Percentiles rank a stretch among this genome's conserved stretches.
Conservation (phyloP, 163 green algal species). For the Volvox carteri region DNA sequence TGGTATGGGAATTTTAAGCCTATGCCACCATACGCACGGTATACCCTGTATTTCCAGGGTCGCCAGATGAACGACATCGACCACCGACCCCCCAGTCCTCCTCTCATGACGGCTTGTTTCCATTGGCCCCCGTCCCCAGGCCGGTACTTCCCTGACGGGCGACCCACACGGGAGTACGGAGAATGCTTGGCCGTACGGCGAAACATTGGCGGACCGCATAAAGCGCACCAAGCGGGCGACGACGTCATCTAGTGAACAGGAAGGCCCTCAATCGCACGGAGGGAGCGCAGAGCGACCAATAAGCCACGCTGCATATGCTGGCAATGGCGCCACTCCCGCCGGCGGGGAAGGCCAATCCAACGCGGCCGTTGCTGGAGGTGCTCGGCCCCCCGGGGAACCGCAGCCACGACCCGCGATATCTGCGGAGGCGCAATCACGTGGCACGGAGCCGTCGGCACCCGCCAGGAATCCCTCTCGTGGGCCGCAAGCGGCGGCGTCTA, state of each 20-base stretch:
- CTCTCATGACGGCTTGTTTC: too few relatives aligned
- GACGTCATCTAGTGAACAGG: conserved; percentile 42
- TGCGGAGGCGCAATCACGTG: conserved; percentile 41
- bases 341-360: neutral
- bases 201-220: conserved; percentile 49
- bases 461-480: neutral
- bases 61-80: too few relatives aligned
- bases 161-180: neutral
- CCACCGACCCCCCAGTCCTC: too few relatives aligned
- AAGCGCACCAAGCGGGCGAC: conserved; percentile 41
- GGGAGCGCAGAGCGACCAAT: conserved; percentile 17
- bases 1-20: too few relatives aligned
- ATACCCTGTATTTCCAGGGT: too few relatives aligned
- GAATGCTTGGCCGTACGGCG: neutral
- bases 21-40: too few relatives aligned
- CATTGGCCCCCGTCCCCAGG: too few relatives aligned
- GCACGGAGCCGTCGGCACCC: neutral
- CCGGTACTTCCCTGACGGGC: neutral
- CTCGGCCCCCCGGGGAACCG: neutral
- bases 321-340: neutral
- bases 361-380: neutral
- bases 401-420: neutral
- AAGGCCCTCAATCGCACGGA: conserved; percentile 11
- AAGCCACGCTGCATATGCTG: neutral
- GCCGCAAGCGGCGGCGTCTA: neutral